phyloP scores from a whole-genome alignment of 2,329 filamentous ascomycete species.

The Epichloe typhina region DNA sequence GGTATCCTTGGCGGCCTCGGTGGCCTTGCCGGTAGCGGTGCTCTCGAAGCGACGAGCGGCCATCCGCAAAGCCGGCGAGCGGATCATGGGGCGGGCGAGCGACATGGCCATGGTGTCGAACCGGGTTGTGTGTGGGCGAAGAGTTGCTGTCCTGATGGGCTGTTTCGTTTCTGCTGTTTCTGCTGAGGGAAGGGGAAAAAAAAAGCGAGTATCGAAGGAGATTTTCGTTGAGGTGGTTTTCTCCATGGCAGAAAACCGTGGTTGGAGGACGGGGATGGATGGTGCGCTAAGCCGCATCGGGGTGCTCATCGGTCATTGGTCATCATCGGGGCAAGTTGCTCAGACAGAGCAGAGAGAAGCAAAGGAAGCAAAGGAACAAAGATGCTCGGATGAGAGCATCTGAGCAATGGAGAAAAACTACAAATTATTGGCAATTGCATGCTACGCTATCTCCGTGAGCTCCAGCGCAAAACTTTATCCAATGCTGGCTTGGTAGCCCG shows the following conservation, averaged over 20 bases:
- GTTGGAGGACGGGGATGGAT: slow-evolving; percentile 4
- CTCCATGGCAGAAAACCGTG: slow-evolving; percentile 10
- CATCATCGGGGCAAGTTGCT: too few species aligned
- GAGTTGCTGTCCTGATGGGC: slow-evolving; percentile 7
- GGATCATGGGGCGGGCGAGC: slow-evolving; percentile 31
- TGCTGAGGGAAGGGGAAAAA: slow-evolving; percentile 19
- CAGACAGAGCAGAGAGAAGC: not conserved
- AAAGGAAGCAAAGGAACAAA: not conserved
- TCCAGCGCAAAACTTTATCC: too few species aligned
- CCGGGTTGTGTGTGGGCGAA: slow-evolving; percentile 4
- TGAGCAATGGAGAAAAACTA: too few species aligned
- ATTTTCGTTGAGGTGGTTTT: slow-evolving; percentile 22
- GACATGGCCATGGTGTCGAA: slow-evolving; percentile 17
- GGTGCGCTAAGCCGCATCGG: slow-evolving; percentile 19
- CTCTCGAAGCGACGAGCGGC: slow-evolving; percentile 49
- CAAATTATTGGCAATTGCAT: too few species aligned
- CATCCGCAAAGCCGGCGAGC: slow-evolving; percentile 32
- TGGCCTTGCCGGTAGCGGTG: slow-evolving; percentile 28
- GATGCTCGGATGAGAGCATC: not conserved
- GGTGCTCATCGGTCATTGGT: slow-evolving; percentile 2
- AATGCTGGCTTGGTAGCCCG: too few species aligned
- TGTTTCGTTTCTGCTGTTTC: slow-evolving; percentile 12
- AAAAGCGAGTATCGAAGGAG: slow-evolving; percentile 30
- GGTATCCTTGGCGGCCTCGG: slow-evolving; percentile 26
- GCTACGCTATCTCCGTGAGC: too few species aligned